Evolutionary conservation across 768 basidiomycete genomes (phyloP).

Genomic region (Mycena chlorophos): DNA sequence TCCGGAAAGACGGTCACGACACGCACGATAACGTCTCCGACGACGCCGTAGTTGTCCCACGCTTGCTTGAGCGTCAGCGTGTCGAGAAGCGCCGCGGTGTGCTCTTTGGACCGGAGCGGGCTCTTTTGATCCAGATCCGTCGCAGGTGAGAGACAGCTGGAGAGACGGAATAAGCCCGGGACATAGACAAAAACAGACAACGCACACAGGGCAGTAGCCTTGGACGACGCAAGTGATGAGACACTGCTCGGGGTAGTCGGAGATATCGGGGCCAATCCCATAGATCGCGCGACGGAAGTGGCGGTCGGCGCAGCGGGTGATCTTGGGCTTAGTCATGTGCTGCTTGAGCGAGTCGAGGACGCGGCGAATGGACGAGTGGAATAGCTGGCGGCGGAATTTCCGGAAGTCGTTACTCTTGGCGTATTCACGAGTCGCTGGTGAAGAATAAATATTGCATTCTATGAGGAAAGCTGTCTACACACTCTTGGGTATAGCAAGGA

Average conservation of each 20-base stretch:
- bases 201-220: constrained; percentile 22
- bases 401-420: constrained; percentile 8
- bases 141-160: constrained; percentile 1
- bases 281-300: constrained; percentile 23
- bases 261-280: constrained; percentile 26
- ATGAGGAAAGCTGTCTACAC: neutral
- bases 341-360: constrained; percentile 19
- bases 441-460: neutral
- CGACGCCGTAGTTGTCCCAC: neutral
- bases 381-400: constrained; percentile 23
- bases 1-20: too few relatives aligned
- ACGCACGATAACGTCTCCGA: neutral
- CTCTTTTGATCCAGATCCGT: neutral
- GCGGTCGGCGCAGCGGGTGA: constrained; percentile 26
- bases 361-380: constrained; percentile 18
- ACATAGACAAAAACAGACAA: neutral
- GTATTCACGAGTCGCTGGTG: constrained; percentile 12
- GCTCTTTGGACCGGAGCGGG: neutral
- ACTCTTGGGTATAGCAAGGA: constrained; percentile 34
- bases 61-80: neutral
- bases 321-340: constrained; percentile 14
- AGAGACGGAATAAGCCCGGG: neutral
- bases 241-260: constrained; percentile 31
- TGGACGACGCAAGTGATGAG: constrained; percentile 19
- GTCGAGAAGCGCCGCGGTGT: neutral